These are phyloP conservation scores for Fomes fomentarius DNA, from an alignment of 1,284 basidiomycete genomes.

Conservation along the genomic window DNA sequence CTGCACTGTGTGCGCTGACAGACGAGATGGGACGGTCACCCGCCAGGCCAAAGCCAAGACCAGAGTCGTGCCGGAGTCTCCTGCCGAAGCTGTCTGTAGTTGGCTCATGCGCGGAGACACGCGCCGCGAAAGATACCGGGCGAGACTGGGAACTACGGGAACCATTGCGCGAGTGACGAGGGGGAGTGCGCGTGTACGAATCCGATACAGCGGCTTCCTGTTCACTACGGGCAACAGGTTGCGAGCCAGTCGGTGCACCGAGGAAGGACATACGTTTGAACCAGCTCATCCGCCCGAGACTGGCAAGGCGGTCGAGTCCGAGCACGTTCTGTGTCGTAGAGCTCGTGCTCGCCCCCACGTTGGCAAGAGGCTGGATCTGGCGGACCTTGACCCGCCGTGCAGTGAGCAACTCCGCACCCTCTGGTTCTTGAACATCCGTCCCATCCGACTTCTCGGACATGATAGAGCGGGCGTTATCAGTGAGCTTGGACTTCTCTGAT, in stretches of 20 bases:
- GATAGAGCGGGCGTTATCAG: slow-evolving; percentile 22
- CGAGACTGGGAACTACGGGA: slow-evolving; percentile 36
- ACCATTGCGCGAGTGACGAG: slow-evolving; percentile 33
- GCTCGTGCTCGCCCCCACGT: slow-evolving; percentile 29
- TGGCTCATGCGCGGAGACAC: slow-evolving; percentile 21
- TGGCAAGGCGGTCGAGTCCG: slow-evolving; percentile 48
- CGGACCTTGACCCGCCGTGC: slow-evolving; percentile 61
- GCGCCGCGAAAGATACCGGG: slow-evolving; percentile 22
- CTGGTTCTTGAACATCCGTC: slow-evolving; percentile 34
- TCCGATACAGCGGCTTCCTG: slow-evolving; percentile 21
- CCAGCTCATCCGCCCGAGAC: slow-evolving; percentile 56
- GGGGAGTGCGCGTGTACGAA: slow-evolving; percentile 34
- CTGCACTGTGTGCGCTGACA: slow-evolving; percentile 53
- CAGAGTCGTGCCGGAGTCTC: slow-evolving; percentile 23
- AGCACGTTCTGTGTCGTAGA: slow-evolving; percentile 29
- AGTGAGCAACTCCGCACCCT: slow-evolving; percentile 56
- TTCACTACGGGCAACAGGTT: slow-evolving; percentile 14
- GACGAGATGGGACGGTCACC: slow-evolving; percentile 57
- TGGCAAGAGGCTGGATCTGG: slow-evolving; percentile 22
- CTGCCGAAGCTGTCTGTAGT: slow-evolving; percentile 21
- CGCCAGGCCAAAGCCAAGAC: slow-evolving; percentile 39
- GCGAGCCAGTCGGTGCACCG: slow-evolving; percentile 17
- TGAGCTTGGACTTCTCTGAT: slow-evolving; percentile 32
- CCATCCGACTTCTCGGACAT: slow-evolving; percentile 32
- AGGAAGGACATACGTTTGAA: slow-evolving; percentile 41